Evolutionary conservation across 1,139 yeast genomes (phyloP), one percentile per base, ranked within the genome.

Genomic region (Schwanniomyces etchellsii): DNA sequence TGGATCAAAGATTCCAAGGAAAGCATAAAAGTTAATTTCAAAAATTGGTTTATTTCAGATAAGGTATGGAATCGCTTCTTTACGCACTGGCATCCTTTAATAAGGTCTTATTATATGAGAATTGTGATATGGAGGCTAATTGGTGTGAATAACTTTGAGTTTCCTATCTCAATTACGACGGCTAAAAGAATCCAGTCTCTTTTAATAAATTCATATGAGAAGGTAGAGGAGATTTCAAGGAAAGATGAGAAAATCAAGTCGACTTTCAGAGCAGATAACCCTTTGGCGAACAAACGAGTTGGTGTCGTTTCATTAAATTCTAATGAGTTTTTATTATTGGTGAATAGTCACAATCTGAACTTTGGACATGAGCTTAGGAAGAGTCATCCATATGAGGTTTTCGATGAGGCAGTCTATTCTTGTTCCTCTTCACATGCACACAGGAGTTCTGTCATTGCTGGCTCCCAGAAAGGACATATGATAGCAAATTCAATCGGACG

Each of bases 1-100:
- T 69, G 77, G 75, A 38, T 63, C 7, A 45, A 43, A 3, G 55
- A 66, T 38, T 38, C 47, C 2, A 52, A 50, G 26, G 64, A 64
- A 36, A 56, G 70, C 35, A 51, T 64, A 40, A 65, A 73, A 44
- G 56, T 58, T 39, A 64, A 65, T 40, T 61, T 78, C 43, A 64
- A 74, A 16, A 52, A 57, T 21, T 81, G 83, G 81, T 50, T 82
- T 17, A 55, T 78, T 7, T 61, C 72, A 3, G 52, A 60, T 4
- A 49, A 52, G 2, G 57, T 60, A 29, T 81, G 85, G 77, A 52
- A 55, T 27, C 60, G 66, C 27, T 74, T 74, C 37, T 77, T 84
- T 44, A 70, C 79, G 28, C 94, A 85, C 53, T 85, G 94, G 86
- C 74, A 78, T 43, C 89, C 95, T 2, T 54, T 83, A 18, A 77